phyloP scores from a whole-genome alignment of 768 basidiomycete species.

The Amanita pallidorosea region DNA sequence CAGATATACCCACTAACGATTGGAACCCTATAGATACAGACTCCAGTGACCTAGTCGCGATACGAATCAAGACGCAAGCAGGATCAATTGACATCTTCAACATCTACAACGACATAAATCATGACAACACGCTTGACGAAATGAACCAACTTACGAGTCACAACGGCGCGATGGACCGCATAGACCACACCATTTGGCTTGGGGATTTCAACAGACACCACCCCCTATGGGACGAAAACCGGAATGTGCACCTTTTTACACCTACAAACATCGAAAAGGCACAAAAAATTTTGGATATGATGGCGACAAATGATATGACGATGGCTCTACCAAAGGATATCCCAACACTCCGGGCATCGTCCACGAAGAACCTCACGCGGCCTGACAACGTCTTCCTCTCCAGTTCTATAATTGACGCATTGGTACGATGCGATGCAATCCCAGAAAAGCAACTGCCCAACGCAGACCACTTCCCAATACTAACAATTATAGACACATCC shows the following conservation, averaged over 20 bases:
- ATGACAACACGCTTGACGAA: not conserved
- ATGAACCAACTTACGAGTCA: not conserved
- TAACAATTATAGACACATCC: not conserved
- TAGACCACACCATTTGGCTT: constrained; percentile 15
- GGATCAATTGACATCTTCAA: not conserved
- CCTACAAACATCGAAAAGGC: not conserved
- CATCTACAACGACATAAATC: not conserved
- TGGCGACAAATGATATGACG: not conserved
- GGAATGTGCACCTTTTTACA: constrained; percentile 13
- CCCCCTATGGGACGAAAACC: constrained; percentile 22
- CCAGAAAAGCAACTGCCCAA: not conserved
- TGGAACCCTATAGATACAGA: not conserved
- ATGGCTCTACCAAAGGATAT: not conserved
- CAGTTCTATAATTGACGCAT: not conserved
- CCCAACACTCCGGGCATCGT: not conserved
- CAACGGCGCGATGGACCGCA: not conserved
- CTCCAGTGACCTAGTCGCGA: not conserved
- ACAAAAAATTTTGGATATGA: not conserved
- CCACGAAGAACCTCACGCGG: not conserved
- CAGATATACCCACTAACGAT: not conserved
- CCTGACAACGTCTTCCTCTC: not conserved
- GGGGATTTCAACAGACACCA: constrained; percentile 33
- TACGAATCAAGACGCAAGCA: not conserved
- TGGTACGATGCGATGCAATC: not conserved
- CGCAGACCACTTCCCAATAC: not conserved